Base-by-base conservation (phyloP, 2,329 filamentous ascomycete genomes). In the Xylaria sp. region DNA sequence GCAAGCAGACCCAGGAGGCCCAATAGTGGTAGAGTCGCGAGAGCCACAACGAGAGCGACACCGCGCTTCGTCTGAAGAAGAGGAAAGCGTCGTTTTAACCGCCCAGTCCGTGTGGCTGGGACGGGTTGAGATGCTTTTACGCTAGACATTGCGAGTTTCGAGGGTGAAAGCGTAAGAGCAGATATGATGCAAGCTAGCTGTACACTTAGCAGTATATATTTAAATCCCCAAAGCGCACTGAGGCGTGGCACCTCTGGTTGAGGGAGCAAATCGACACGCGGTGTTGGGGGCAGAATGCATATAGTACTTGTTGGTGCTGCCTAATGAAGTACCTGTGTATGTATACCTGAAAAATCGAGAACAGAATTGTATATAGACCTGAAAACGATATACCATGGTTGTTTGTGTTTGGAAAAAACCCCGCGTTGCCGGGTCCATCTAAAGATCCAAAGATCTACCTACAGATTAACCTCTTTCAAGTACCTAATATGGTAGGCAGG, bases 1-100 rank as follows among this genome's bases (percentile, higher is more conserved):
- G 75, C 75, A 9, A 78, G 68, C 15, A 78, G 70, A 31, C 76
- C 76, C 13, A 78, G 63, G 7, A 78, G 71, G 31, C 70, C 75
- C 17, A 78, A 63, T 0, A 77, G 66, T 6, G 75, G 75, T 15
- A 76, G 76, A 66, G 77, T 75, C 67, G 77, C 57, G 49, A 77
- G 70, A 66, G 72, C 65, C 20, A 69, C 61, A 20, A 75, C 33
- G n/a, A 76, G 72, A 50, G 67, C 71, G 25, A 62, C 69, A 17
- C 69, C 73, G 15, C 74, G 68, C 59, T 76, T 78, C 65, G 69
- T 76, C 49, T 68, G 65, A 13, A 77, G 66, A 22, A 76, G 64
- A 11, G 74, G 76, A 38, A 72, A 74, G 39, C 75, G 72, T 25
- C 73, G 66, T 61, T 73, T 70, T 2, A 74, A 62, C 6, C 69